Percentiles rank a stretch among this genome's conserved stretches.
Evolutionary conservation across 768 basidiomycete species (phyloP).

Genomic region (Lactifluus rugatus): DNA sequence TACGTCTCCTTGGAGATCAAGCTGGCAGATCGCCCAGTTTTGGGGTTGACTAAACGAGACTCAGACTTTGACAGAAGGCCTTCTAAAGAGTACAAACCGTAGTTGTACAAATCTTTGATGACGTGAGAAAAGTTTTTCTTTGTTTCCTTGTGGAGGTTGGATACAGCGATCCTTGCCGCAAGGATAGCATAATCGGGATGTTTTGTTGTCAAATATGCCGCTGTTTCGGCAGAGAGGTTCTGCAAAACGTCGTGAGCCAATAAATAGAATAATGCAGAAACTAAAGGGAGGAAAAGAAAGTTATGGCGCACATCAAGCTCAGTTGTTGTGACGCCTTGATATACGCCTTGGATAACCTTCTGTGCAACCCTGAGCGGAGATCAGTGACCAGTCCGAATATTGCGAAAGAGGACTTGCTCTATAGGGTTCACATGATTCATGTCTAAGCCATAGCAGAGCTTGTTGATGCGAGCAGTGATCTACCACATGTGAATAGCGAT

Average conservation of each 20-base stretch:
- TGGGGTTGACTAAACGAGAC: slow-evolving; percentile 68
- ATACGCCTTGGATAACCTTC: slow-evolving; percentile 92
- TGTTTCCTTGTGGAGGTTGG: slow-evolving; percentile 99
- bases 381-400: background rate
- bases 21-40: slow-evolving; percentile 75
- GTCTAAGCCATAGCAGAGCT: slow-evolving; percentile 95
- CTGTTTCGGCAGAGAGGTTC: slow-evolving; percentile 96
- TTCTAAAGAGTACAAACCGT: slow-evolving; percentile 41
- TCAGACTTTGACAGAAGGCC: background rate
- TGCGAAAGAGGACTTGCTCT: slow-evolving; percentile 44
- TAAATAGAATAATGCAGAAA: background rate
- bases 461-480: slow-evolving; percentile 82
- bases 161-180: slow-evolving; percentile 96
- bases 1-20: slow-evolving; percentile 91
- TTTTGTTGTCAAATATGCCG: slow-evolving; percentile 93
- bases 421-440: slow-evolving; percentile 86
- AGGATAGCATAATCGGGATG: slow-evolving; percentile 98
- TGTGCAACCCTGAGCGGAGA: slow-evolving; percentile 56
- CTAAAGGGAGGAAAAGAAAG: too few relatives aligned
- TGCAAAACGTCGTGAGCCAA: slow-evolving; percentile 24
- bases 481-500: slow-evolving; percentile 24
- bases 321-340: slow-evolving; percentile 91
- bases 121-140: slow-evolving; percentile 95
- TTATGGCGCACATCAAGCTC: slow-evolving; percentile 77
- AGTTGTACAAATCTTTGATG: slow-evolving; percentile 81